Evolutionary conservation across 2,329 filamentous ascomycete genomes (phyloP), one percentile per base, ranked within the genome.

Genomic region (Chaetoscypha palmicola): DNA sequence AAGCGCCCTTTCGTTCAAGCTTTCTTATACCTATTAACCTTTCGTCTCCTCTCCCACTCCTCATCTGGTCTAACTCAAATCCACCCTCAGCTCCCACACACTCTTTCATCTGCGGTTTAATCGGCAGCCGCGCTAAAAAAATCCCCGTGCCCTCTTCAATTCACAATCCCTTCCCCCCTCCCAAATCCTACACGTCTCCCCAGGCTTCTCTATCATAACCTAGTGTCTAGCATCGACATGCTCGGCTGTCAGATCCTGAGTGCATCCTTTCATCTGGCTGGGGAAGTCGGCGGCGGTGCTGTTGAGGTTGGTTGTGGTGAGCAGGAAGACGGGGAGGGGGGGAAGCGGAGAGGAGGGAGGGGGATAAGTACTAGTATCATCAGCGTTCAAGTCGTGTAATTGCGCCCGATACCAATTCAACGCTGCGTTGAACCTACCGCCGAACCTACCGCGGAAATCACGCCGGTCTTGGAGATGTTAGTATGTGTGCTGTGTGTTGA

Each of bases 331-430:
- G 10, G 52, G 19, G 21, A 11, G 16, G 17, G 2, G 22, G 9
- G 4, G 16, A 22, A 37, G 10, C 9, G 11, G 12, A 11, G 10
- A 14, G 26, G 23, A n/a, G 23, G 19, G 7, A 21, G 22, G 10
- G 9, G 12, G 17, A 19, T 4, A 41, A 47, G 43, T 43, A 36
- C 41, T 41, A 17, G 48, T 47, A 24, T 50, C 47, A 12, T 33
- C 38, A 9, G 36, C 45, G n/a, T 54, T 52, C 23, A 48, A 36
- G 16, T 46, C 42, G 30, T 43, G 46, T 10, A 55, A 31, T 21
- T 49, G 48, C 1, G 48, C 42, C 26, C 17, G 43, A 23, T 50
- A 54, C 52, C 50, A 54, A 19, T 52, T 54, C 16, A 50, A 43
- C 3, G 47, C 34, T 20, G 46, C 44, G 8, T 22, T 41, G 16